These are phyloP conservation scores for Puccinia polysora DNA, from an alignment of 1,284 basidiomycete species.

Conservation along the genomic window DNA sequence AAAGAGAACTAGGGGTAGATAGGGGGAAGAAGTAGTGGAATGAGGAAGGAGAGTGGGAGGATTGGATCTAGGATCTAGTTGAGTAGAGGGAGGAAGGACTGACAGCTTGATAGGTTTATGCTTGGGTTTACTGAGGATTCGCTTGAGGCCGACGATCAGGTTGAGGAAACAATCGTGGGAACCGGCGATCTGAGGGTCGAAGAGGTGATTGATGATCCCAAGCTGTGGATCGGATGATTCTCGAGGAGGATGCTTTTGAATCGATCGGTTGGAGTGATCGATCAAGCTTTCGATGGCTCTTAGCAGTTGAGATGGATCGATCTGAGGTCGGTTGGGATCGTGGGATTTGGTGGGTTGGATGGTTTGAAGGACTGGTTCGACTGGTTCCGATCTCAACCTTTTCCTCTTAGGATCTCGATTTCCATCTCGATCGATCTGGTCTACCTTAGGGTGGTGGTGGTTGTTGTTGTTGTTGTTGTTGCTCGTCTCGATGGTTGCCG, in stretches of 20 bases:
- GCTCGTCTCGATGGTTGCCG: no score
- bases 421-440: no score
- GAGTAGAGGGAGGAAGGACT: slow-evolving; percentile 49
- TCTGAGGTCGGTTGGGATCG: no score
- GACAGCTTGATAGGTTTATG: slow-evolving; percentile 80
- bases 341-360: no score
- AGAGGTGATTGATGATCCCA: no score
- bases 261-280: slow-evolving; percentile 58
- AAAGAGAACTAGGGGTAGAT: slow-evolving; percentile 68
- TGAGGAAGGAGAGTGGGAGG: neutral
- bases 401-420: no score
- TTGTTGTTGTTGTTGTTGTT: no score
- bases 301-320: slow-evolving; percentile 68
- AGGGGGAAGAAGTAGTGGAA: no score
- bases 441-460: no score
- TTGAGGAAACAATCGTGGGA: slow-evolving; percentile 76
- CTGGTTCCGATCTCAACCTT: no score
- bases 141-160: slow-evolving; percentile 79
- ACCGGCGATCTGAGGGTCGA: slow-evolving; percentile 71
- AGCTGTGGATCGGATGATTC: no score
- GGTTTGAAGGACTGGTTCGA: no score
- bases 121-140: slow-evolving; percentile 67
- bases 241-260: slow-evolving; percentile 60
- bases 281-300: slow-evolving; percentile 72
- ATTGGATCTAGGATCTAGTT: neutral